Base-by-base conservation (phyloP, 768 basidiomycete species). In the Tricholoma sp. region DNA sequence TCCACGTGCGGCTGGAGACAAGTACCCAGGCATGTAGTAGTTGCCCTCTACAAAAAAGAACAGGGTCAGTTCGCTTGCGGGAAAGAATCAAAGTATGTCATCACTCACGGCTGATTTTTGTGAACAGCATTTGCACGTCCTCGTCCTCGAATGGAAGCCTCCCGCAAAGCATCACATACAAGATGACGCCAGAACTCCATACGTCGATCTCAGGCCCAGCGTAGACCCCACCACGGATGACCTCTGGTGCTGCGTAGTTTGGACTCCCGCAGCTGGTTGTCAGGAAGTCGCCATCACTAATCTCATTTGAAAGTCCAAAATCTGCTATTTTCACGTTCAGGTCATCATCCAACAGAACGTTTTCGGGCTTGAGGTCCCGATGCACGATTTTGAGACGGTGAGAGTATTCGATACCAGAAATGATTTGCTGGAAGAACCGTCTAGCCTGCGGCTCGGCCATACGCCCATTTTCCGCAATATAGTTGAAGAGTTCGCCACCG, bases 131-230 rank as follows among this genome's bases (percentile, higher is more conserved):
- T 50, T 94, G 91, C 41, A 98, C 94, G 66, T 97, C 91, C 45
- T 97, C 94, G 71, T 98, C 95, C 73, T 98, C 97, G 68, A 99
- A 99, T 1, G 97, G 97, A 31, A 99, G 80, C 48, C 90, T 78
- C 4, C 96, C 97, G 66, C 91, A 95, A 4, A 99, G 81, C 88
- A 99, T 94, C 56, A 98, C 97, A 73, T 95, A 98, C 52, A 99
- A 81, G 62, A 99, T 98, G n/a, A 99, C 96, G 0, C 97, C 97
- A 54, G 91, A 91, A 63, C 91, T 94, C 97, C 97, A 99, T 10
- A 98, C 94, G 61, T 99, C 97, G 65, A 98, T 97, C 72, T 98
- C 97, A 0, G 96, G 95, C 0, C 97, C 97, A 0, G 94, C 94
- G 67, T 99, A 99, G 7, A 95, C 80, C 29, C 91, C 91, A 5